Evolutionary conservation across 306 rosid genomes (phyloP).

Genomic region (Cucumis cinereus): DNA sequence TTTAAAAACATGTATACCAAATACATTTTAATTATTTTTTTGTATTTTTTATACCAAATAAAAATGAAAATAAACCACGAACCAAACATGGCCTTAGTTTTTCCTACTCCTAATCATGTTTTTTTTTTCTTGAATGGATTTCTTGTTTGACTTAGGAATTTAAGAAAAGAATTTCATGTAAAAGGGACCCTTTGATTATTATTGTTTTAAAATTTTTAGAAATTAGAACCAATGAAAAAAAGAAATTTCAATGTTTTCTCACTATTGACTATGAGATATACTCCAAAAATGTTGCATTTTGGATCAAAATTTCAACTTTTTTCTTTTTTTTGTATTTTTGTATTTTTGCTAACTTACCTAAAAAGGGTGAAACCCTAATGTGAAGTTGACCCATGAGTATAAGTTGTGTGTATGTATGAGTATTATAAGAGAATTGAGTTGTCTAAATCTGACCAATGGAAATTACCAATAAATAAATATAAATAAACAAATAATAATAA

Average conservation of each 20-base stretch:
- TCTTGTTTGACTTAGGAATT: not conserved
- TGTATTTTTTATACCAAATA: too few species aligned
- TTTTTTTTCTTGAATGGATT: not conserved
- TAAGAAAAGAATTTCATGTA: not conserved
- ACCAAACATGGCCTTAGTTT: too few species aligned
- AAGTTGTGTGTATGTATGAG: not conserved
- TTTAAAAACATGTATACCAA: too few species aligned
- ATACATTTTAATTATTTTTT: too few species aligned
- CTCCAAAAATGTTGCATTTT: not conserved
- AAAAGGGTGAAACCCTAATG: not conserved
- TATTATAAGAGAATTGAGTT: not conserved
- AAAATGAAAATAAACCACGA: too few species aligned
- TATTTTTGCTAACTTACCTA: not conserved
- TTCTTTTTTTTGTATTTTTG: not conserved
- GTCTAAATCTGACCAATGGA: not conserved
- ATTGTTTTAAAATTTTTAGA: not conserved
- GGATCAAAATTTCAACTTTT: not conserved
- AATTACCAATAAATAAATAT: too few species aligned
- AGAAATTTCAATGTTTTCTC: not conserved
- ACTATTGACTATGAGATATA: not conserved
- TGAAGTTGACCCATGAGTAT: not conserved
- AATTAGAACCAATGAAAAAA: not conserved
- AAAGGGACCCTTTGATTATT: not conserved
- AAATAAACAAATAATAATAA: too few species aligned
- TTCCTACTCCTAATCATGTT: not conserved